Conservation (phyloP, 2,329 filamentous ascomycete species). For the Arthrinium puccinioides region DNA sequence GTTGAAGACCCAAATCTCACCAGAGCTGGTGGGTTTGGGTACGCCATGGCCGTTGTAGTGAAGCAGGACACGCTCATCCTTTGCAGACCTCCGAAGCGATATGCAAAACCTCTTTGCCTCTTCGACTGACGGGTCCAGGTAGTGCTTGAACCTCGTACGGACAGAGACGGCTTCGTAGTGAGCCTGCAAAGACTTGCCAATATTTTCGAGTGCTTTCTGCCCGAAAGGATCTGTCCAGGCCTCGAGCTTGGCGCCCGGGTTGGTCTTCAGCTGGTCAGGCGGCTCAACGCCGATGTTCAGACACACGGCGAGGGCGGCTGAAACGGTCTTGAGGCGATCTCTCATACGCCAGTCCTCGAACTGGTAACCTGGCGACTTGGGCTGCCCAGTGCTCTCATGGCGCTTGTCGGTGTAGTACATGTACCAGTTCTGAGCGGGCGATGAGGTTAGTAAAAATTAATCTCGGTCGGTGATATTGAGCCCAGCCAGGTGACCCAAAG, state of each 20-base stretch:
- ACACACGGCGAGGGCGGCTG: slow-evolving; percentile 87
- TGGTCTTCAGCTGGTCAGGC: slow-evolving; percentile 93
- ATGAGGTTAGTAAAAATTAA: too few species aligned
- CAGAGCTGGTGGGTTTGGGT: slow-evolving; percentile 87
- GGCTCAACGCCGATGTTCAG: slow-evolving; percentile 97
- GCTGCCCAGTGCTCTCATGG: slow-evolving; percentile 88
- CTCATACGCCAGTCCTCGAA: slow-evolving; percentile 96
- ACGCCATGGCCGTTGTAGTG: slow-evolving; percentile 99
- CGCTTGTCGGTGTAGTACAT: slow-evolving; percentile 99
- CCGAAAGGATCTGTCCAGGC: slow-evolving; percentile 93
- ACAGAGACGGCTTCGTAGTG: slow-evolving; percentile 96
- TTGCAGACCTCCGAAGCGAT: slow-evolving; percentile 82
- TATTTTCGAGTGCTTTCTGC: slow-evolving; percentile 83
- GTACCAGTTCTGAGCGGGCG: slow-evolving; percentile 98
- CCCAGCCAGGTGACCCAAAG: too few species aligned
- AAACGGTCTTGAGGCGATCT: slow-evolving; percentile 93
- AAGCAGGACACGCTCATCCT: slow-evolving; percentile 92
- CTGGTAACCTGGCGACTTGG: slow-evolving; percentile 58
- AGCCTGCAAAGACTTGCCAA: slow-evolving; percentile 89
- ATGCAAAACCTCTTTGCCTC: slow-evolving; percentile 96
- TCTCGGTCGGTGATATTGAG: too few species aligned
- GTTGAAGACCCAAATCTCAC: slow-evolving; percentile 99
- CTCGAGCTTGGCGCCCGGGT: slow-evolving; percentile 85
- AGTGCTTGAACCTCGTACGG: slow-evolving; percentile 94
- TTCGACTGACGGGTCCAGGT: slow-evolving; percentile 91